Evolutionary conservation across 768 basidiomycete genomes (phyloP).

Genomic region (Mycena haematopus): DNA sequence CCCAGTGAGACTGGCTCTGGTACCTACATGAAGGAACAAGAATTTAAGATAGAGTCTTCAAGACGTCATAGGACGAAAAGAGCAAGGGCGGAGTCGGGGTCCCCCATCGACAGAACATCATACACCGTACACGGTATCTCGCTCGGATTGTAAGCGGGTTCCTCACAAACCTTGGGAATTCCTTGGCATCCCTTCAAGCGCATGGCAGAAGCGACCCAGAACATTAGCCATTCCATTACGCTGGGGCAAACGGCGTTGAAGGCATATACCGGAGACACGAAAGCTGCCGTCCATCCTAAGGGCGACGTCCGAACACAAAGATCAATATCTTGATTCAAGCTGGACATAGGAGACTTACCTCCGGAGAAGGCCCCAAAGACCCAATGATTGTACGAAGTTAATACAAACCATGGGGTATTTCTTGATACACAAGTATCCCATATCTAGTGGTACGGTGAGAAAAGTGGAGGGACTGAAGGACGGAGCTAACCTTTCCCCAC

Average conservation of each 20-base stretch:
- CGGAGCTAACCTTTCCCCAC: constrained; percentile 60
- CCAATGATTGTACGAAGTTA: constrained; percentile 68
- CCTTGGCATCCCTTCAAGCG: constrained; percentile 39
- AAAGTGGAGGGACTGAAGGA: background rate
- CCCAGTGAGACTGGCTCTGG: constrained; percentile 45
- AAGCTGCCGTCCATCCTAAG: constrained; percentile 60
- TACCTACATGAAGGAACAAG: constrained; percentile 42
- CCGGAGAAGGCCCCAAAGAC: constrained; percentile 65
- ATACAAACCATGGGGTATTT: constrained; percentile 59
- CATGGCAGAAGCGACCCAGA: constrained; percentile 65
- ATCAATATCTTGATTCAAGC: constrained; percentile 6
- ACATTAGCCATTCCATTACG: constrained; percentile 56
- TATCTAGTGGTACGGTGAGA: constrained; percentile 40
- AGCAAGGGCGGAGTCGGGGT: constrained; percentile 36
- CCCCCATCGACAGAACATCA: constrained; percentile 35
- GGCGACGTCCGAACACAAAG: background rate
- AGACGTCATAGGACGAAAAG: constrained; percentile 30
- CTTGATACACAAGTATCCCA: constrained; percentile 62
- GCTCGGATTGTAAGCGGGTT: constrained; percentile 28
- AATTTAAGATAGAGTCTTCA: constrained; percentile 20
- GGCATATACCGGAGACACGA: constrained; percentile 53
- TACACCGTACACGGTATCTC: constrained; percentile 38
- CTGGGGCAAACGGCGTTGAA: constrained; percentile 51
- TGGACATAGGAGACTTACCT: constrained; percentile 40
- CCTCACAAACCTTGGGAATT: constrained; percentile 49